Evolutionary conservation across 2,329 filamentous ascomycete genomes (phyloP).

Genomic region (Talaromyces sp.): DNA sequence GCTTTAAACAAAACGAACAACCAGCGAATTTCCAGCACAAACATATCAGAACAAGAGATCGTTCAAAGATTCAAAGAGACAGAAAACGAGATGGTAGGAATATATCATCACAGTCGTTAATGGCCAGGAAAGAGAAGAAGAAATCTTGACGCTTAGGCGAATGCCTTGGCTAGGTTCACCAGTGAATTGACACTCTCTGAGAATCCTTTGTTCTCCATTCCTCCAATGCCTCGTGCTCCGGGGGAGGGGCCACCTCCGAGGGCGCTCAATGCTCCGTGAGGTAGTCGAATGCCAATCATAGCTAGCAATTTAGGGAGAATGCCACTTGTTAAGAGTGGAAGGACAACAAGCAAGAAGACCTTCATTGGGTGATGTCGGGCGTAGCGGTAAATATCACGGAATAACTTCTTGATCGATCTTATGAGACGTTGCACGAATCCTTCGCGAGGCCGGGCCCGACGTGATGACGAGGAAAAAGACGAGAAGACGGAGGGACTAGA

Average conservation of each 20-base stretch:
- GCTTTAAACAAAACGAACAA: background rate
- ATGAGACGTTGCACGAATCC: slow-evolving; percentile 76
- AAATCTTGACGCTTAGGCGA: slow-evolving; percentile 35
- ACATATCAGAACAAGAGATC: slow-evolving; percentile 7
- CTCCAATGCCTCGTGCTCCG: slow-evolving; percentile 22
- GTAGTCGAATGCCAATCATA: slow-evolving; percentile 77
- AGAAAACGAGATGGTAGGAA: slow-evolving; percentile 10
- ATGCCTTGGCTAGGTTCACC: slow-evolving; percentile 42
- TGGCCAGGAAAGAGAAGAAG: too few relatives aligned
- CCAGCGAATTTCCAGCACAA: slow-evolving; percentile 14
- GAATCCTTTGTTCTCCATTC: slow-evolving; percentile 33
- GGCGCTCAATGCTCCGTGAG: slow-evolving; percentile 57
- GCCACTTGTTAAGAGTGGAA: slow-evolving; percentile 85
- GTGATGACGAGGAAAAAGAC: slow-evolving; percentile 70
- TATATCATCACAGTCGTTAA: slow-evolving; percentile 29
- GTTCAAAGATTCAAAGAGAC: slow-evolving; percentile 9
- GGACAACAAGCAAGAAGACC: slow-evolving; percentile 81
- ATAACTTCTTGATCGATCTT: slow-evolving; percentile 74
- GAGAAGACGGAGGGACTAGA: slow-evolving; percentile 54
- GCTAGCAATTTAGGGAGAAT: slow-evolving; percentile 76
- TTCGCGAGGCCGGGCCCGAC: slow-evolving; percentile 74
- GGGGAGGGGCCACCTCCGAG: slow-evolving; percentile 33
- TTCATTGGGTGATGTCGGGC: slow-evolving; percentile 82
- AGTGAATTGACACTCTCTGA: slow-evolving; percentile 34
- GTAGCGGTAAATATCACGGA: slow-evolving; percentile 80